These are phyloP conservation scores for Ophiostoma himal-ulmi DNA, from an alignment of 2,329 filamentous ascomycete genomes.

Conservation along the genomic window DNA sequence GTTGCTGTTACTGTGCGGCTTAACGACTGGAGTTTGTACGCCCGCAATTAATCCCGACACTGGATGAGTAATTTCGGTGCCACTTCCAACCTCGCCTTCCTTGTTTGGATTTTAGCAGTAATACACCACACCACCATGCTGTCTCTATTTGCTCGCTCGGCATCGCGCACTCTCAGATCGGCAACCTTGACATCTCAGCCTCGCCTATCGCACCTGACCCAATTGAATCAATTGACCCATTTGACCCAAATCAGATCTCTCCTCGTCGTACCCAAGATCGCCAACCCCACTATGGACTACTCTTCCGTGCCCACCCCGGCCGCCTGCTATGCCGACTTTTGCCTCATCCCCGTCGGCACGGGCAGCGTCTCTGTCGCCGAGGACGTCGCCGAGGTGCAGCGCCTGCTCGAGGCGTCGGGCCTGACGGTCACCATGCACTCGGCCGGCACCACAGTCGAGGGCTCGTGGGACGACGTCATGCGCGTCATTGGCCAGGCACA, in stretches of 20 bases:
- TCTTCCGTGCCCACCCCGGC: conserved; percentile 57
- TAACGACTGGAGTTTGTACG: background rate
- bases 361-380: conserved; percentile 67
- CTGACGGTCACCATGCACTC: conserved; percentile 86
- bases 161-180: background rate
- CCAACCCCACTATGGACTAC: conserved; percentile 36
- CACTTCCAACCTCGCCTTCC: background rate
- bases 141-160: background rate
- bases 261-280: background rate
- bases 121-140: background rate
- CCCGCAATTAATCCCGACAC: background rate
- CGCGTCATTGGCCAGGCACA: conserved; percentile 80
- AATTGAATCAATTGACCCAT: too few species aligned
- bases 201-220: background rate
- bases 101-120: too few species aligned
- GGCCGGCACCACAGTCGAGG: conserved; percentile 89
- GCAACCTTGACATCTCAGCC: background rate
- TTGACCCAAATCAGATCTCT: background rate
- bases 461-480: conserved; percentile 85
- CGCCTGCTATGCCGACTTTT: conserved; percentile 82
- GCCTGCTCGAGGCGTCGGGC: conserved; percentile 72
- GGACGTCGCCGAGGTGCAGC: conserved; percentile 84
- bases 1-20: background rate
- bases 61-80: background rate
- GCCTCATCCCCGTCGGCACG: conserved; percentile 84